phyloP scores from a whole-genome alignment of 129 eudicot genomes.

The Escallonia rubra region DNA sequence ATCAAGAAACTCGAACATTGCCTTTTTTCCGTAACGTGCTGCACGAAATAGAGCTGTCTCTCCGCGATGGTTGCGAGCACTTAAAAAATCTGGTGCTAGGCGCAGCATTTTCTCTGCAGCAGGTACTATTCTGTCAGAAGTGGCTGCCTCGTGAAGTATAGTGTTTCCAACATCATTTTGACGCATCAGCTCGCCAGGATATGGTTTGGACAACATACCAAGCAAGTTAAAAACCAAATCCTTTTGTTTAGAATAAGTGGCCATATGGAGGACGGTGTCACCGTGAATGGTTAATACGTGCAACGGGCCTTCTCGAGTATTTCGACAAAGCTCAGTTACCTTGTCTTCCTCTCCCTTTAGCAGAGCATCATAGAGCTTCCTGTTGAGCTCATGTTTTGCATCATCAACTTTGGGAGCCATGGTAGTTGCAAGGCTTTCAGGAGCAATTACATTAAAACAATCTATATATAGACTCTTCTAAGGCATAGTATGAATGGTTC shows the following conservation, averaged over 20 bases:
- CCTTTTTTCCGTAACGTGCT: not conserved
- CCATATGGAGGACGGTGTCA: slow-evolving; percentile 39
- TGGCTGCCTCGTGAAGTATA: slow-evolving; percentile 28
- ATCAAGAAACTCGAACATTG: not conserved
- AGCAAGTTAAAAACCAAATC: slow-evolving; percentile 18
- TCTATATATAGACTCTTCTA: too few species aligned
- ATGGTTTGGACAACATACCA: slow-evolving; percentile 5
- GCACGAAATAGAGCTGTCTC: slow-evolving; percentile 37
- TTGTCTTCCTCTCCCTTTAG: not conserved
- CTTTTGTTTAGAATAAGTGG: slow-evolving; percentile 18
- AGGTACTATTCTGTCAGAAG: slow-evolving; percentile 1
- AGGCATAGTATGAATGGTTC: too few species aligned
- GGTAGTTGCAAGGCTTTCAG: not conserved
- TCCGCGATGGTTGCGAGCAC: slow-evolving; percentile 15
- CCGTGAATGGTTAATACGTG: not conserved
- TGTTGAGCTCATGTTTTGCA: not conserved
- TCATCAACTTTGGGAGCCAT: not conserved
- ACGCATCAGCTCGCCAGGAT: not conserved
- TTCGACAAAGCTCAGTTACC: not conserved
- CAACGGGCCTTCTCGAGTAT: not conserved
- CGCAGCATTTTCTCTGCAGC: slow-evolving; percentile 16
- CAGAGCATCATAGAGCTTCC: not conserved
- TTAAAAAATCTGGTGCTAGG: slow-evolving; percentile 21
- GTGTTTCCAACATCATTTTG: slow-evolving; percentile 15
- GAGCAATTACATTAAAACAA: too few species aligned